These are phyloP conservation scores for Backusella luteola DNA, from an alignment of 192 early-diverging fungal species.

Conservation along the genomic window DNA sequence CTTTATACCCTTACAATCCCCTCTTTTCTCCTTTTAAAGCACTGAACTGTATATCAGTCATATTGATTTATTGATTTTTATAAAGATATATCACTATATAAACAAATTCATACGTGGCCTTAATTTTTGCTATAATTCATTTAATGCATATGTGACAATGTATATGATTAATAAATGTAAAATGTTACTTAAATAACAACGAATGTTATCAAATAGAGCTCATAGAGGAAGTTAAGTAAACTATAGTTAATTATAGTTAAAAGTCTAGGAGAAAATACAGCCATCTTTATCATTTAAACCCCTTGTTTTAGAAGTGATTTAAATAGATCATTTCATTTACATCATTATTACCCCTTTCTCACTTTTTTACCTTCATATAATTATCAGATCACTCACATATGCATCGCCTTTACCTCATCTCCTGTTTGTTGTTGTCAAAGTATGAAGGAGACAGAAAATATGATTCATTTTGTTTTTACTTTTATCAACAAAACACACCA, in stretches of 20 bases:
- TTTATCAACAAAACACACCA: neutral
- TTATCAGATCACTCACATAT: neutral
- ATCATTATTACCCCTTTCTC: neutral
- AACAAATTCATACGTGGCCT: neutral
- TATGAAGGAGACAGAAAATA: neutral
- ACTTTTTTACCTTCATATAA: neutral
- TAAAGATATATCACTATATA: neutral
- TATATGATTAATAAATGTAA: neutral
- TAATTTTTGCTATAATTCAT: neutral
- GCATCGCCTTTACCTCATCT: neutral
- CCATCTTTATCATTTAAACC: neutral
- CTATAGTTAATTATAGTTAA: neutral
- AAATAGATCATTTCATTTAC: neutral
- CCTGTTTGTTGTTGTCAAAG: neutral
- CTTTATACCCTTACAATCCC: neutral
- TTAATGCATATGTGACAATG: neutral
- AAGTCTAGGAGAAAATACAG: neutral
- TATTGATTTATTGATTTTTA: neutral
- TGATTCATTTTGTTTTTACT: neutral
- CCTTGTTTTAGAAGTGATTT: neutral
- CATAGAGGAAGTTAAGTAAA: neutral
- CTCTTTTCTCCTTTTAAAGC: neutral
- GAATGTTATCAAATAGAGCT: neutral
- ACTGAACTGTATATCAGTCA: neutral
- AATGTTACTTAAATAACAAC: neutral